phyloP scores from a whole-genome alignment of 2,329 filamentous ascomycete species.

The Passalora sequoiae region DNA sequence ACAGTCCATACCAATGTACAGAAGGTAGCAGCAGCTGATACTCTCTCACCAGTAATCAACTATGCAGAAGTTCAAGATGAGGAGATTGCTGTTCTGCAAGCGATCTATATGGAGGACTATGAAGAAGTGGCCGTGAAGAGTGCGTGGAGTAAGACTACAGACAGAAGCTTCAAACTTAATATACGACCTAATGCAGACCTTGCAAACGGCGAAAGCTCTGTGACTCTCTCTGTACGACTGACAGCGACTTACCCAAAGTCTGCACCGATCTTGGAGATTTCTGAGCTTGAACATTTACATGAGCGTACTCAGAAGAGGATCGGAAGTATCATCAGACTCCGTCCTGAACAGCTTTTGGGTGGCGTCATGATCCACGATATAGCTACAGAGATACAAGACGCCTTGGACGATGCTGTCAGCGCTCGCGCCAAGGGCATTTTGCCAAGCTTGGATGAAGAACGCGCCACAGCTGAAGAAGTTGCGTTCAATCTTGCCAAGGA shows the following conservation, averaged over 20 bases:
- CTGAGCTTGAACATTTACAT: conserved; percentile 59
- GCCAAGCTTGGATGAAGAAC: conserved; percentile 83
- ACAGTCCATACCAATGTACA: conserved; percentile 25
- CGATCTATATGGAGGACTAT: conserved; percentile 89
- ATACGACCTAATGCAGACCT: conserved; percentile 68
- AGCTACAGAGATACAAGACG: conserved; percentile 56
- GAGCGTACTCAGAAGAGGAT: conserved; percentile 68
- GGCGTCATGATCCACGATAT: conserved; percentile 63
- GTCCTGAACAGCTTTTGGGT: conserved; percentile 60
- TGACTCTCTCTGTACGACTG: conserved; percentile 71
- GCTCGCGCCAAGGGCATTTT: conserved; percentile 68
- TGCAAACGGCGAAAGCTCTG: conserved; percentile 64
- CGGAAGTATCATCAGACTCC: conserved; percentile 61
- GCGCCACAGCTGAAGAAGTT: conserved; percentile 73
- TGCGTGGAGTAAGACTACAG: conserved; percentile 82
- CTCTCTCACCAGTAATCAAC: conserved; percentile 45
- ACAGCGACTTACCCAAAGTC: conserved; percentile 90
- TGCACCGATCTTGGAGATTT: conserved; percentile 64
- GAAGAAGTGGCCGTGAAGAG: conserved; percentile 61
- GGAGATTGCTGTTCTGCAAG: conserved; percentile 76
- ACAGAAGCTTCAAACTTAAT: conserved; percentile 75
- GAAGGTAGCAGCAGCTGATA: conserved; percentile 12
- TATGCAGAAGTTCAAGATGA: conserved; percentile 84
- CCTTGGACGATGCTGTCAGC: conserved; percentile 80
- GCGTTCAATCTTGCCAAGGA: conserved; percentile 55